Evolutionary conservation across 371 early-diverging fungal genomes (phyloP).

Genomic region (Basidiobolus heterosporus): DNA sequence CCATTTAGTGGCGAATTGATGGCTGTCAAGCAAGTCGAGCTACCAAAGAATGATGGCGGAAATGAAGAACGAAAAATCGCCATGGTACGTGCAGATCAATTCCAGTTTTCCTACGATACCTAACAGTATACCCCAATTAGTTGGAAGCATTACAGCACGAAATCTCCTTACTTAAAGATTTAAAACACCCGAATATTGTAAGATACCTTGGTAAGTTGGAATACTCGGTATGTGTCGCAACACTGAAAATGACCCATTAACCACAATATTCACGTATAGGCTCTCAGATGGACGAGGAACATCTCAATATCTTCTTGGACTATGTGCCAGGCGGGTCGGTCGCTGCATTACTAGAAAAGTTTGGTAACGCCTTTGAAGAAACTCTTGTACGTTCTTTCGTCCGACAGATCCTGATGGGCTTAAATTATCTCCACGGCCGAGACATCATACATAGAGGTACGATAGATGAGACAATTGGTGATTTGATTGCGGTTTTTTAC

Average conservation of each 20-base stretch:
- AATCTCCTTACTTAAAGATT: constrained; percentile 70
- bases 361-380: constrained; percentile 69
- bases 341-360: constrained; percentile 60
- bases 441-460: constrained; percentile 81
- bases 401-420: constrained; percentile 79
- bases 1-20: constrained; percentile 70
- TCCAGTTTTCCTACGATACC: too few species aligned
- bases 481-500: too few species aligned
- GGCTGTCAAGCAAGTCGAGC: constrained; percentile 95
- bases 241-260: neutral
- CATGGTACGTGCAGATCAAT: constrained; percentile 1
- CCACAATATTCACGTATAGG: constrained; percentile 13
- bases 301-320: constrained; percentile 90
- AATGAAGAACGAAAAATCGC: constrained; percentile 39
- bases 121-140: constrained; percentile 2
- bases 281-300: constrained; percentile 58
- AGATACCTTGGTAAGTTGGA: constrained; percentile 42
- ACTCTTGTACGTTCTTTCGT: constrained; percentile 68
- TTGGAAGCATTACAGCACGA: constrained; percentile 77
- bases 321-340: constrained; percentile 96
- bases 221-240: neutral
- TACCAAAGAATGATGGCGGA: constrained; percentile 51
- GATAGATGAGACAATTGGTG: too few species aligned
- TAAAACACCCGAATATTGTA: constrained; percentile 88
- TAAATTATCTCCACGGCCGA: constrained; percentile 86